phyloP scores from a whole-genome alignment of 805 yeast genomes.

The Kodamaea laetipori region DNA sequence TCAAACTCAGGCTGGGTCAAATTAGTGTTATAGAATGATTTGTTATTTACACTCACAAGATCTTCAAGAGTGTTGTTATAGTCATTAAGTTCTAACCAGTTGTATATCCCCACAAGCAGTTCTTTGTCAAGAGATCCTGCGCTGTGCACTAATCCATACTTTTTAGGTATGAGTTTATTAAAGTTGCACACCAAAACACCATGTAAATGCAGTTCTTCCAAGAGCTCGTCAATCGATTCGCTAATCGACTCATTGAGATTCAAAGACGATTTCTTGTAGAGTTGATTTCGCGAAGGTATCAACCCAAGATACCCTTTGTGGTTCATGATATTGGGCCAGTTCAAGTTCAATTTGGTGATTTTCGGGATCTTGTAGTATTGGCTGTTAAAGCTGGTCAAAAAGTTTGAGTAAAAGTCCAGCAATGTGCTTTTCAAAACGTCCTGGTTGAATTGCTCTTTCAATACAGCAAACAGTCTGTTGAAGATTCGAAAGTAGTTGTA shows the following conservation, averaged over 20 bases:
- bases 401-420: constrained; percentile 32
- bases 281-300: constrained; percentile 19
- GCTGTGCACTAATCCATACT: constrained; percentile 34
- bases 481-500: constrained; percentile 30
- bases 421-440: constrained; percentile 21
- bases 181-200: constrained; percentile 35
- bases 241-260: neutral
- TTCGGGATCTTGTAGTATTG: constrained; percentile 22
- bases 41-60: constrained; percentile 1
- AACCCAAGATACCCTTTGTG: constrained; percentile 40
- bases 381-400: constrained; percentile 27
- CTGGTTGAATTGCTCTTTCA: constrained; percentile 20
- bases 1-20: constrained; percentile 16
- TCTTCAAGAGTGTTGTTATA: constrained; percentile 6
- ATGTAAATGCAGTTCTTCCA: constrained; percentile 16
- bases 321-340: constrained; percentile 41
- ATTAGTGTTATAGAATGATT: constrained; percentile 9
- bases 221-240: constrained; percentile 2
- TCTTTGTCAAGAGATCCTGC: constrained; percentile 14
- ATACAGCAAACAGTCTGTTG: constrained; percentile 26
- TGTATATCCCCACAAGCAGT: constrained; percentile 28
- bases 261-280: constrained; percentile 33
- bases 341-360: constrained; percentile 18
- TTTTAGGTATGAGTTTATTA: constrained; percentile 28
- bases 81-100: constrained; percentile 28